Percentiles rank a stretch among this genome's conserved stretches.
phyloP scores from a whole-genome alignment of 2,329 filamentous ascomycete genomes.

The Aspergillus quadricinctus region DNA sequence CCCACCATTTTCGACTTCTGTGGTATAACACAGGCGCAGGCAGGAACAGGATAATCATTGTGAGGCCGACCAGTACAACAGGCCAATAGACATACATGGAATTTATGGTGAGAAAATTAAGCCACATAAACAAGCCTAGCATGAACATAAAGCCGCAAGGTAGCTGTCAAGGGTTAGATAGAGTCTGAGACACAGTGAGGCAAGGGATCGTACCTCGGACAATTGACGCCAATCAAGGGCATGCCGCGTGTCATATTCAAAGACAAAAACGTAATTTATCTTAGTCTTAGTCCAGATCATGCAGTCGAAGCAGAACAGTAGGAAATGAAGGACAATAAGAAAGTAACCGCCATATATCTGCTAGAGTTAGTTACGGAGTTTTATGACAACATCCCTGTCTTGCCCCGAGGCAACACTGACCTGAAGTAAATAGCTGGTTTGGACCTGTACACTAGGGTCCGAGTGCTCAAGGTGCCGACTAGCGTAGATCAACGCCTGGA shows the following conservation, averaged over 20 bases:
- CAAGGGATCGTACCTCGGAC: slow-evolving; percentile 53
- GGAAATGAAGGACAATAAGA: slow-evolving; percentile 71
- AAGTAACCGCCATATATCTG: slow-evolving; percentile 93
- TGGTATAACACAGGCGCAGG: slow-evolving; percentile 72
- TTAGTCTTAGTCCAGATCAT: slow-evolving; percentile 76
- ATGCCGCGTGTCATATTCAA: slow-evolving; percentile 87
- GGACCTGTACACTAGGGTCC: slow-evolving; percentile 46
- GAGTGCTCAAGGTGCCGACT: slow-evolving; percentile 47
- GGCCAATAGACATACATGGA: slow-evolving; percentile 81
- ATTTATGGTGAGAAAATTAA: slow-evolving; percentile 74
- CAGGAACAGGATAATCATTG: slow-evolving; percentile 65
- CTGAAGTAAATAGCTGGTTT: slow-evolving; percentile 68
- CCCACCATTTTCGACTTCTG: slow-evolving; percentile 76
- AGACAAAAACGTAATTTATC: slow-evolving; percentile 95
- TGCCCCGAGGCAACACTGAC: slow-evolving; percentile 27
- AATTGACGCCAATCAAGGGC: slow-evolving; percentile 87
- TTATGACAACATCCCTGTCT: background rate
- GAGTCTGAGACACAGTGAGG: background rate
- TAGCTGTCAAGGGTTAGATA: slow-evolving; percentile 47
- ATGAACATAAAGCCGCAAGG: slow-evolving; percentile 78
- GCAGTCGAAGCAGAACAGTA: slow-evolving; percentile 82
- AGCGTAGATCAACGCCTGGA: slow-evolving; percentile 63
- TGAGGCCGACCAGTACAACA: slow-evolving; percentile 68
- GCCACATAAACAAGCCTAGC: slow-evolving; percentile 73
- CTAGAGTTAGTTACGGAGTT: slow-evolving; percentile 19